Conservation (phyloP, 2,329 filamentous ascomycete species). For the Aureobasidium sp. region DNA sequence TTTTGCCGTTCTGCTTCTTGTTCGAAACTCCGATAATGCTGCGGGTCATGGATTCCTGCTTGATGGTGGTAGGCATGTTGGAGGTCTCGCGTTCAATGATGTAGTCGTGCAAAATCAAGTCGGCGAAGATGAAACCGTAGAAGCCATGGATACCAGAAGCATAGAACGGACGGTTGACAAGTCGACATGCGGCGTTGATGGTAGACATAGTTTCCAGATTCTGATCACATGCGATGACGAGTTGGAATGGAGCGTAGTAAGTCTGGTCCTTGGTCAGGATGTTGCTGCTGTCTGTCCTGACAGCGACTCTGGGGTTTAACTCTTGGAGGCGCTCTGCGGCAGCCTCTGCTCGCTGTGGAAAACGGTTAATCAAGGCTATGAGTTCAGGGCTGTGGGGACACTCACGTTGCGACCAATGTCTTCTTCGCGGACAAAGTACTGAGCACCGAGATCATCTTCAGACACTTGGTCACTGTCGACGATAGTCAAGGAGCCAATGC, state of each 20-base stretch:
- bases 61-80: conserved; percentile 66
- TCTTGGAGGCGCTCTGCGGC: conserved; percentile 81
- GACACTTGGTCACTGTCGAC: conserved; percentile 81
- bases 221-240: conserved; percentile 92
- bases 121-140: conserved; percentile 96
- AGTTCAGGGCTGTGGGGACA: background rate
- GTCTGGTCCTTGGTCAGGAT: conserved; percentile 73
- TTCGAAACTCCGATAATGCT: conserved; percentile 76
- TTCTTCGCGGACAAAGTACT: conserved; percentile 78
- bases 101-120: conserved; percentile 91
- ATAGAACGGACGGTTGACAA: conserved; percentile 86
- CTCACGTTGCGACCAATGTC: conserved; percentile 78
- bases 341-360: conserved; percentile 76
- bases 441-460: conserved; percentile 76
- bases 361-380: conserved; percentile 22
- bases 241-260: conserved; percentile 83
- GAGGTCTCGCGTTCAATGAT: conserved; percentile 86
- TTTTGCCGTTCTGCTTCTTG: conserved; percentile 71
- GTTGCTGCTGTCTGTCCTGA: conserved; percentile 72
- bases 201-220: conserved; percentile 76
- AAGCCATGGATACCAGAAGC: conserved; percentile 88
- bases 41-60: conserved; percentile 79
- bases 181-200: conserved; percentile 88
- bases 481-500: conserved; percentile 90
- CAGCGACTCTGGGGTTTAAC: conserved; percentile 88